Evolutionary conservation across 1,139 yeast species (phyloP).

Genomic region (Diutina siamensis): DNA sequence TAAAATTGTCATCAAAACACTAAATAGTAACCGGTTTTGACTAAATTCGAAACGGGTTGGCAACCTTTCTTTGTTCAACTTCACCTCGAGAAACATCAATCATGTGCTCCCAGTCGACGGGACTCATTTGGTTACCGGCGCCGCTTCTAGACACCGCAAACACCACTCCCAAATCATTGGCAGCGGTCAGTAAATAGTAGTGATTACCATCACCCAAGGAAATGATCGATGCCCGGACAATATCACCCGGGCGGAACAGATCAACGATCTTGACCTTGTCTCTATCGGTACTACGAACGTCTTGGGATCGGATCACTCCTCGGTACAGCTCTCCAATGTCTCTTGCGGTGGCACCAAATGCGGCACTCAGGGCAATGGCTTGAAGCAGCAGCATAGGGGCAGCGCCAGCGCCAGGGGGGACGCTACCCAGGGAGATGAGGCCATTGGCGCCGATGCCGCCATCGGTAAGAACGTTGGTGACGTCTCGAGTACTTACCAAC

Average conservation of each 20-base stretch:
- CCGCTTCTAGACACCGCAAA: conserved; percentile 67
- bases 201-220: conserved; percentile 91
- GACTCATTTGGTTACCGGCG: conserved; percentile 74
- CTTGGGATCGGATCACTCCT: conserved; percentile 81
- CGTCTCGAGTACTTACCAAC: conserved; percentile 66
- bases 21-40: not conserved
- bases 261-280: conserved; percentile 75
- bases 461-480: conserved; percentile 47
- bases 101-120: conserved; percentile 96
- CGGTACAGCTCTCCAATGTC: conserved; percentile 88
- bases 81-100: conserved; percentile 63
- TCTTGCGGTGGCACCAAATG: conserved; percentile 30
- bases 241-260: conserved; percentile 84
- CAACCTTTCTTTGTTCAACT: conserved; percentile 77
- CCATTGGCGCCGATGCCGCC: conserved; percentile 62
- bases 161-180: conserved; percentile 87
- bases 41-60: conserved; percentile 46
- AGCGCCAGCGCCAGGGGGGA: conserved; percentile 42
- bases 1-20: not conserved
- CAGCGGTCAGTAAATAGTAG: conserved; percentile 81
- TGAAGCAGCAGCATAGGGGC: conserved; percentile 28
- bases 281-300: conserved; percentile 81
- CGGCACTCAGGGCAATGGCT: conserved; percentile 33
- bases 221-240: conserved; percentile 69
- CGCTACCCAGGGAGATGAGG: conserved; percentile 25